These are phyloP conservation scores for Pelargonium citronellum DNA, from an alignment of 441 rosid species.

Conservation along the genomic window DNA sequence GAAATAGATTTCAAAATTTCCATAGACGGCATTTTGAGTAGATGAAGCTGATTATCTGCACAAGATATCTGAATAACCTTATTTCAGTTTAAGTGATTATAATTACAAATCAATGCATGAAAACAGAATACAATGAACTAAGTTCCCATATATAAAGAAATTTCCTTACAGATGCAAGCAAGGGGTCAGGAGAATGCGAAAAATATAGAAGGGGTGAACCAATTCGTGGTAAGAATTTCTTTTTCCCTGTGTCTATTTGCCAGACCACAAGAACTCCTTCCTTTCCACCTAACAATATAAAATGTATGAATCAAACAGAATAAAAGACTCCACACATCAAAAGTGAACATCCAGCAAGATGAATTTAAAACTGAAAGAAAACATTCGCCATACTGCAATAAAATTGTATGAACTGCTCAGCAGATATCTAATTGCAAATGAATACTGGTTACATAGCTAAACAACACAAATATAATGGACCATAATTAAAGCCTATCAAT, in stretches of 20 bases:
- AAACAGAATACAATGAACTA: constrained; percentile 10
- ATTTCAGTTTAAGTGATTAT: constrained; percentile 18
- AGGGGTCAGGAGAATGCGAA: constrained; percentile 67
- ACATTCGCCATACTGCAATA: neutral
- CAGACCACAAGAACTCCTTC: constrained; percentile 99
- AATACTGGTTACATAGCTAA: neutral
- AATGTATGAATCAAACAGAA: neutral
- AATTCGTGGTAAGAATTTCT: constrained; percentile 86
- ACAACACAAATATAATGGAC: neutral
- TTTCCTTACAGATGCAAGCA: constrained; percentile 75
- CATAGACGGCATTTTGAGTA: constrained; percentile 87
- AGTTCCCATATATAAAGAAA: constrained; percentile 7
- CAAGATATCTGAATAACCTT: constrained; percentile 64
- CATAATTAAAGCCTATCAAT: neutral
- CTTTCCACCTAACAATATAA: constrained; percentile 59
- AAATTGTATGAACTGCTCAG: neutral
- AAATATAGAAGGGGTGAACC: constrained; percentile 83
- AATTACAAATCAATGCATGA: constrained; percentile 10
- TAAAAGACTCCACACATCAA: neutral
- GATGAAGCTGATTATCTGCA: constrained; percentile 95
- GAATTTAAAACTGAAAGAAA: neutral
- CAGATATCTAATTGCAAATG: neutral
- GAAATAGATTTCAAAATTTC: constrained; percentile 76
- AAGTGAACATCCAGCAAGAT: neutral
- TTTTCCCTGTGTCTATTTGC: constrained; percentile 95